Percentiles rank a stretch among this genome's conserved stretches.
phyloP scores from a whole-genome alignment of 345 rosid genomes.

The Lumnitzera littorea region DNA sequence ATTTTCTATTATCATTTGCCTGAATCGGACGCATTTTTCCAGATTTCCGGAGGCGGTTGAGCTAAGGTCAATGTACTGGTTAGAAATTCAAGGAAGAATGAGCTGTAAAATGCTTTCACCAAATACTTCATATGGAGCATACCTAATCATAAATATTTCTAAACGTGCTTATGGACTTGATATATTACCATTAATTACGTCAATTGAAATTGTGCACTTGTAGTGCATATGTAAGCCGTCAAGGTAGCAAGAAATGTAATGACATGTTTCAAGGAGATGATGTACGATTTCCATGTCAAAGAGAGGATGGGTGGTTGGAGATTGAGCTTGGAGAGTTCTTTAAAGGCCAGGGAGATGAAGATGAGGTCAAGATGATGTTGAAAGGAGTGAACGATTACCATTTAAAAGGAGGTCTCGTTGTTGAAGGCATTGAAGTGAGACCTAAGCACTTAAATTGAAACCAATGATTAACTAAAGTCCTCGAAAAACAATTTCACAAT shows the following conservation, averaged over 20 bases:
- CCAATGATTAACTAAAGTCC: too few species aligned
- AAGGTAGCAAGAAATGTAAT: too few species aligned
- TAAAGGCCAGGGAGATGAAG: too few species aligned
- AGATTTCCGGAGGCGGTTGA: slow-evolving; percentile 36
- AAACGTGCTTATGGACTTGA: slow-evolving; percentile 31
- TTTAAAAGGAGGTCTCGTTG: slow-evolving; percentile 58
- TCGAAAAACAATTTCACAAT: too few species aligned
- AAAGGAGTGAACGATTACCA: slow-evolving; percentile 65
- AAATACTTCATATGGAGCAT: slow-evolving; percentile 31
- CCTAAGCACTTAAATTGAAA: slow-evolving; percentile 23
- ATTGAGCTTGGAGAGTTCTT: too few species aligned
- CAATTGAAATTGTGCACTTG: slow-evolving; percentile 11
- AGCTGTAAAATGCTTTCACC: slow-evolving; percentile 20
- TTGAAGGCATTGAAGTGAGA: slow-evolving; percentile 79
- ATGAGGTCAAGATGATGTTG: slow-evolving; percentile 3
- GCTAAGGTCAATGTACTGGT: slow-evolving; percentile 28
- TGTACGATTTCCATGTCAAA: too few species aligned
- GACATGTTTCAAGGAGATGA: too few species aligned
- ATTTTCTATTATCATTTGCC: too few species aligned
- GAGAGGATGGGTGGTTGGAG: too few species aligned
- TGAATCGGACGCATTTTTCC: neutral
- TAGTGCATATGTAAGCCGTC: too few species aligned
- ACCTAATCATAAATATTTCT: slow-evolving; percentile 20
- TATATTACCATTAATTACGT: slow-evolving; percentile 13
- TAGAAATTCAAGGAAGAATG: slow-evolving; percentile 31